Conservation (phyloP, 495 filamentous ascomycete genomes). For the Xylaria venustula region DNA sequence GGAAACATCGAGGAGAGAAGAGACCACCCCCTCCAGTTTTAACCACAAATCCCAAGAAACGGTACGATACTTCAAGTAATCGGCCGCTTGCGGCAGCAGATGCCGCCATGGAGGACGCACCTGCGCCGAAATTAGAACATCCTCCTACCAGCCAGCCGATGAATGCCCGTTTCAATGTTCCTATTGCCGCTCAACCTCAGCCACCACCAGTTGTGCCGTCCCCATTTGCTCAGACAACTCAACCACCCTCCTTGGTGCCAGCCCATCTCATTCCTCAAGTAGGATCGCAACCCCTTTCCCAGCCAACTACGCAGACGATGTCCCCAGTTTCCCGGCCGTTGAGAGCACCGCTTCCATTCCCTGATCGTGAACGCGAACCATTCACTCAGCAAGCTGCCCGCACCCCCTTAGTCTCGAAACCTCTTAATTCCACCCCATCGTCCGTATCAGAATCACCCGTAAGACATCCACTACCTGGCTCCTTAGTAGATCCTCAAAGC, state of each 20-base stretch:
- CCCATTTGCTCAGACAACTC: slow-evolving; percentile 21
- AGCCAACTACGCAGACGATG: slow-evolving; percentile 34
- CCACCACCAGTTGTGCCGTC: slow-evolving; percentile 24
- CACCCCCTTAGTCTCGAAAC: slow-evolving; percentile 25
- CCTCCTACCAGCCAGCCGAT: slow-evolving; percentile 30
- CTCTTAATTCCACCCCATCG: slow-evolving; percentile 19
- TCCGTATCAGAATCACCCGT: slow-evolving; percentile 24
- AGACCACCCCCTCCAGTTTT: slow-evolving; percentile 66
- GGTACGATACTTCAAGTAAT: slow-evolving; percentile 50
- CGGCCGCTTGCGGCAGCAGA: slow-evolving; percentile 57
- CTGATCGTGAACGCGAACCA: slow-evolving; percentile 28
- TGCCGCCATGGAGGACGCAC: slow-evolving; percentile 53
- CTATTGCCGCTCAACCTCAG: slow-evolving; percentile 35
- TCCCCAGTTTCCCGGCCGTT: slow-evolving; percentile 38
- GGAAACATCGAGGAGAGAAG: slow-evolving; percentile 67
- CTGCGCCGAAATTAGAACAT: slow-evolving; percentile 46
- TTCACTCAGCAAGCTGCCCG: slow-evolving; percentile 23
- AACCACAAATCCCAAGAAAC: slow-evolving; percentile 47
- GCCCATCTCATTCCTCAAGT: slow-evolving; percentile 24
- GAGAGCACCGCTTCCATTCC: slow-evolving; percentile 32
- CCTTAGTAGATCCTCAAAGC: slow-evolving; percentile 24
- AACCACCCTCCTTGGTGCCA: slow-evolving; percentile 20
- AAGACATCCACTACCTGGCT: slow-evolving; percentile 28
- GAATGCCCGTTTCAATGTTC: slow-evolving; percentile 41
- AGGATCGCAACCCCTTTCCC: slow-evolving; percentile 25